phyloP scores from a whole-genome alignment of 768 basidiomycete genomes.

The Agaricus blazei region DNA sequence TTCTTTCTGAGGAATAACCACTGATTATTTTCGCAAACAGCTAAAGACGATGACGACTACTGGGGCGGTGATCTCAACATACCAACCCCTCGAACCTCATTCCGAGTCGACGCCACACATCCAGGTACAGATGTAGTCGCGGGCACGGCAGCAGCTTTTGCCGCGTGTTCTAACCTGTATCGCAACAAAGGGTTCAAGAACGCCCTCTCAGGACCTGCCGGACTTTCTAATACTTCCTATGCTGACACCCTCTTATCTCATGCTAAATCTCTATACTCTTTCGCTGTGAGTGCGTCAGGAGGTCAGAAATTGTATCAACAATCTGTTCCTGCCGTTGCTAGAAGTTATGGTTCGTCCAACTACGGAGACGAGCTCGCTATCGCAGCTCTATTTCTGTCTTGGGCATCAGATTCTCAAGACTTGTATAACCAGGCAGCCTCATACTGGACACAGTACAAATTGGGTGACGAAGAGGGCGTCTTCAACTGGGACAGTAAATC shows the following conservation, averaged over 20 bases:
- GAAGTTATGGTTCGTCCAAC: slow-evolving; percentile 66
- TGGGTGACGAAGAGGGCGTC: slow-evolving; percentile 48
- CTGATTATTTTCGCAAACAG: slow-evolving; percentile 24
- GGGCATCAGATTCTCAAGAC: slow-evolving; percentile 57
- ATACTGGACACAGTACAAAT: slow-evolving; percentile 52
- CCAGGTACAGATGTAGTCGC: slow-evolving; percentile 93
- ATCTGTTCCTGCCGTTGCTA: slow-evolving; percentile 58
- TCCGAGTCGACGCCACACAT: slow-evolving; percentile 69
- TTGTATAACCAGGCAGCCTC: slow-evolving; percentile 60
- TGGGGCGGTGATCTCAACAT: slow-evolving; percentile 87
- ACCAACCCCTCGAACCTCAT: slow-evolving; percentile 69
- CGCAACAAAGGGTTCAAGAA: slow-evolving; percentile 51
- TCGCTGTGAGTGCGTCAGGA: slow-evolving; percentile 65
- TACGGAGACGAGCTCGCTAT: slow-evolving; percentile 73
- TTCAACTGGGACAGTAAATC: slow-evolving; percentile 91
- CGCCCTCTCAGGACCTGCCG: slow-evolving; percentile 53
- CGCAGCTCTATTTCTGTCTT: slow-evolving; percentile 72
- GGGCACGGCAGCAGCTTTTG: slow-evolving; percentile 78
- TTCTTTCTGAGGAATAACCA: slow-evolving; percentile 1
- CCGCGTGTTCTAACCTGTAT: slow-evolving; percentile 83
- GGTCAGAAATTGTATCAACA: slow-evolving; percentile 62
- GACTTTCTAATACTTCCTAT: slow-evolving; percentile 70
- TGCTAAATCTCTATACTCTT: slow-evolving; percentile 67
- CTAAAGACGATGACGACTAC: slow-evolving; percentile 65
- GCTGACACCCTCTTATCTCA: slow-evolving; percentile 65